Evolutionary conservation across 495 filamentous ascomycete species (phyloP).

Genomic region (Copromyces sp.): DNA sequence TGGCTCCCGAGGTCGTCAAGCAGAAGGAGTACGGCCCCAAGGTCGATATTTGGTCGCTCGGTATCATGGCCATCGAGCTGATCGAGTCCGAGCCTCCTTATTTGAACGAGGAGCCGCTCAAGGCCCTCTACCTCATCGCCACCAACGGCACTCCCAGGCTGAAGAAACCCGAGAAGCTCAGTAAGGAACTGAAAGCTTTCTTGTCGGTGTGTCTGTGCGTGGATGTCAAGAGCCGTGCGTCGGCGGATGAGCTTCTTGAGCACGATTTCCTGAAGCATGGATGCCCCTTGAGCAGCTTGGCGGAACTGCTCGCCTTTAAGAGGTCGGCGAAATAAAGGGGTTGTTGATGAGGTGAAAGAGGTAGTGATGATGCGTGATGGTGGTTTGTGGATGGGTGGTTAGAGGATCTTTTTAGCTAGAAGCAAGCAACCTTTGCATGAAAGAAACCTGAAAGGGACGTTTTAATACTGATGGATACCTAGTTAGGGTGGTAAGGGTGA

Average conservation of each 20-base stretch:
- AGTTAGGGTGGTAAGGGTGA: neutral
- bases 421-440: neutral
- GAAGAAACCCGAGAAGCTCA: conserved; percentile 95
- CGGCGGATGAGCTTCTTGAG: conserved; percentile 72
- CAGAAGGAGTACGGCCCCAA: conserved; percentile 98
- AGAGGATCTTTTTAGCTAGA: neutral
- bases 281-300: conserved; percentile 69
- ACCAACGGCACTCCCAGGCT: conserved; percentile 94
- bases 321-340: conserved; percentile 37
- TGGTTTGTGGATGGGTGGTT: neutral
- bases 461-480: neutral
- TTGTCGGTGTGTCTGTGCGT: conserved; percentile 92
- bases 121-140: conserved; percentile 92
- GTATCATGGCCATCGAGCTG: conserved; percentile 99
- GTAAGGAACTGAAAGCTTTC: conserved; percentile 93
- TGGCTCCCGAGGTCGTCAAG: conserved; percentile 98
- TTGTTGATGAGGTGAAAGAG: neutral
- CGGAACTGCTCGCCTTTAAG: conserved; percentile 75
- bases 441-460: neutral
- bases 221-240: conserved; percentile 88
- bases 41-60: conserved; percentile 97
- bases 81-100: conserved; percentile 98
- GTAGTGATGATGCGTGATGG: neutral
- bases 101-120: conserved; percentile 93
- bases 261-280: conserved; percentile 72